These are phyloP conservation scores for Phytophthora vignae DNA, from an alignment of 352 stramenopile genomes.

Conservation along the genomic window DNA sequence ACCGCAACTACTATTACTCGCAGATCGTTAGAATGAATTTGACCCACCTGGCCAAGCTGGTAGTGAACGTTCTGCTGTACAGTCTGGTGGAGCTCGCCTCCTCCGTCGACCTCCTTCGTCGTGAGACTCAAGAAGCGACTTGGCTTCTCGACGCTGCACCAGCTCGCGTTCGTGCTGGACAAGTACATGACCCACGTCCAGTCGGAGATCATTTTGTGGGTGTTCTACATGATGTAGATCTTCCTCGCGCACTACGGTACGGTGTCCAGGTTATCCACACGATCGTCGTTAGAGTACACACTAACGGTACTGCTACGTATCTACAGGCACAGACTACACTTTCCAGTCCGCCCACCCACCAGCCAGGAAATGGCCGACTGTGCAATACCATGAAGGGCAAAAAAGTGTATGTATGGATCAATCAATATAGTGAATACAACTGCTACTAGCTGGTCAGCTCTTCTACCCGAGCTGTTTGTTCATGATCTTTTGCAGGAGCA, in stretches of 20 bases:
- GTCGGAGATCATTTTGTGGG: constrained; percentile 32
- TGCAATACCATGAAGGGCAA: not conserved
- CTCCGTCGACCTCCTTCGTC: constrained; percentile 1
- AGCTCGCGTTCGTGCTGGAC: constrained; percentile 31
- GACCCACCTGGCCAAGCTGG: constrained; percentile 6
- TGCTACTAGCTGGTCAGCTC: constrained; percentile 28
- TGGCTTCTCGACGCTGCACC: constrained; percentile 15
- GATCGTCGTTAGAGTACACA: not conserved
- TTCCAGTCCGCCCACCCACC: not conserved
- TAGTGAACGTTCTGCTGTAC: constrained; percentile 20
- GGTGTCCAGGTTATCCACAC: not conserved
- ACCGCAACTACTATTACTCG: constrained; percentile 39
- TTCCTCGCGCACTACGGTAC: constrained; percentile 33
- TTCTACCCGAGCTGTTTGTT: constrained; percentile 26
- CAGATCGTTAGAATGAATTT: constrained; percentile 26
- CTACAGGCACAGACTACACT: constrained; percentile 5
- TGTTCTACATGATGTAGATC: constrained; percentile 33
- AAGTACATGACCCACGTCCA: constrained; percentile 20
- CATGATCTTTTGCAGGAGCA: constrained; percentile 9
- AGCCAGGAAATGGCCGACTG: too few relatives aligned
- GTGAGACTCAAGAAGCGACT: constrained; percentile 14
- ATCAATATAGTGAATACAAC: constrained; percentile 13
- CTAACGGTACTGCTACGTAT: not conserved
- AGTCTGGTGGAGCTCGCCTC: constrained; percentile 9
- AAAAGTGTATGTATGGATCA: constrained; percentile 23